Conservation (phyloP, 2,329 filamentous ascomycete genomes). For the Penicillium sp. region DNA sequence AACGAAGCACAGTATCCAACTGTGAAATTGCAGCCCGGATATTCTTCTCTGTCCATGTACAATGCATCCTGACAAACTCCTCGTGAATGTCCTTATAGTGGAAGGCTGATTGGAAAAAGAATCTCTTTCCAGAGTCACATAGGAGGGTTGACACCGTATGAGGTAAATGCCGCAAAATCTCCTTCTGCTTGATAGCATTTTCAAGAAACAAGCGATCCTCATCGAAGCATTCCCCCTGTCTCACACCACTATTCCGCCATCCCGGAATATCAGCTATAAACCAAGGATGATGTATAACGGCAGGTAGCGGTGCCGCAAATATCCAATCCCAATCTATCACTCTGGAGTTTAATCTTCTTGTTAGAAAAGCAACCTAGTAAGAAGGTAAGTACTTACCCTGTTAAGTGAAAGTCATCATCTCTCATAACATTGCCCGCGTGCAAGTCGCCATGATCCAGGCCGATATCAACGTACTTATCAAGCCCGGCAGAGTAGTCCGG, state of each 20-base stretch:
- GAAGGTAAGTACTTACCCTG: constrained; percentile 6
- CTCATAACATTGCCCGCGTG: constrained; percentile 15
- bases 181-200: constrained; percentile 4
- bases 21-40: constrained; percentile 9
- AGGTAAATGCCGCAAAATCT: constrained; percentile 4
- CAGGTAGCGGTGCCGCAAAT: constrained; percentile 9
- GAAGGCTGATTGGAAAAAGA: constrained; percentile 17
- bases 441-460: constrained; percentile 13
- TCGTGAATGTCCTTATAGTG: constrained; percentile 10
- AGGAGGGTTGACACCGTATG: constrained; percentile 2
- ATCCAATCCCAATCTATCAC: constrained; percentile 18
- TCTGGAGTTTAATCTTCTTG: neutral
- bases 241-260: constrained; percentile 11
- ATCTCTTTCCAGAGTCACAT: constrained; percentile 7
- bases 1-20: constrained; percentile 10
- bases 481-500: constrained; percentile 9
- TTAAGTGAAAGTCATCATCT: constrained; percentile 8
- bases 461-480: constrained; percentile 8
- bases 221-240: constrained; percentile 7
- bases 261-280: constrained; percentile 16
- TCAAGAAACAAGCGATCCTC: constrained; percentile 9
- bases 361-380: neutral
- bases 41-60: constrained; percentile 11
- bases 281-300: constrained; percentile 15
- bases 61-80: constrained; percentile 13